Conservation (phyloP, 2,329 filamentous ascomycete species). For the Paracamarosporium sp. region DNA sequence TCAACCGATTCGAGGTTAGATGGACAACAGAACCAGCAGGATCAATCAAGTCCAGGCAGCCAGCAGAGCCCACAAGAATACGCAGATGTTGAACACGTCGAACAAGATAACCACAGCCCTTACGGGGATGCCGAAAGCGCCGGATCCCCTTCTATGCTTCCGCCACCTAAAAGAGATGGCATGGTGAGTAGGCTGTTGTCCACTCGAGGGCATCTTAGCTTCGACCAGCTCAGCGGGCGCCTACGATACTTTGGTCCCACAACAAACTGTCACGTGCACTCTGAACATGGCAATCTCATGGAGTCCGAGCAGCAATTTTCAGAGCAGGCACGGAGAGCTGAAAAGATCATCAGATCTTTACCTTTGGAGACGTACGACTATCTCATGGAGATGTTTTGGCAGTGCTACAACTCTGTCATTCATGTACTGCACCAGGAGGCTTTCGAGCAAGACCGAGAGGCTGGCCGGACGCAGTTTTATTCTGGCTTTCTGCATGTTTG, state of each 20-base stretch:
- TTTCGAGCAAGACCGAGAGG: conserved; percentile 57
- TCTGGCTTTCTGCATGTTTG: conserved; percentile 61
- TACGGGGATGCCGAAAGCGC: conserved; percentile 33
- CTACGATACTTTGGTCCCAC: conserved; percentile 62
- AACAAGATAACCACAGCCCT: conserved; percentile 30
- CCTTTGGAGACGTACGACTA: conserved; percentile 59
- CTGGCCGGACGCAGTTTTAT: conserved; percentile 58
- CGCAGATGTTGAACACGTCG: conserved; percentile 24
- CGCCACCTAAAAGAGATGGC: conserved; percentile 53
- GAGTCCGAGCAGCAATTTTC: conserved; percentile 50
- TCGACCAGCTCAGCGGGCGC: conserved; percentile 60
- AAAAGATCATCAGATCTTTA: conserved; percentile 57
- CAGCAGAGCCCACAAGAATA: conserved; percentile 34
- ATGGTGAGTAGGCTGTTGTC: conserved; percentile 59
- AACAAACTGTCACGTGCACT: conserved; percentile 61
- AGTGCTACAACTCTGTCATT: conserved; percentile 58
- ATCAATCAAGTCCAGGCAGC: conserved; percentile 40
- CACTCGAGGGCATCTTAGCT: conserved; percentile 58
- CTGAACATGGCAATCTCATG: conserved; percentile 42
- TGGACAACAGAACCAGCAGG: conserved; percentile 25
- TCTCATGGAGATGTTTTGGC: conserved; percentile 60
- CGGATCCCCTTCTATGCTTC: conserved; percentile 40
- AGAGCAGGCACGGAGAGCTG: conserved; percentile 56
- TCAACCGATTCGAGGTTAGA: conserved; percentile 27
- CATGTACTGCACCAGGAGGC: conserved; percentile 58